These are phyloP conservation scores for Komagataella ulmi DNA, from an alignment of 805 yeast species.

Conservation along the genomic window DNA sequence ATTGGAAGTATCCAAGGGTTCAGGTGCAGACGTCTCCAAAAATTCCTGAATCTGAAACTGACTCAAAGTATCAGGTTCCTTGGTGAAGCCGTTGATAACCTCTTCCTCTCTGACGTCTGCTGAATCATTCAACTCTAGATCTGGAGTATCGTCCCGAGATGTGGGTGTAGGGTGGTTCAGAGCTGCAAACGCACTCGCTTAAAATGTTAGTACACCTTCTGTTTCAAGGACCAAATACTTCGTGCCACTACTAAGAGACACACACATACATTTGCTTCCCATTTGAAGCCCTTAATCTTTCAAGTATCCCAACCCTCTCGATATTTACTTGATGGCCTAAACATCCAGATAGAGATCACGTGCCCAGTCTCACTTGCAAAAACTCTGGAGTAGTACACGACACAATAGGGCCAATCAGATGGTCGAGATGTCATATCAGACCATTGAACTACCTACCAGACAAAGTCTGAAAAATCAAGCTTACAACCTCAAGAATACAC, in stretches of 20 bases:
- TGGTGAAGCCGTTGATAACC: not conserved
- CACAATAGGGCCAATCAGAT: not conserved
- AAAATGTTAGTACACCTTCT: not conserved
- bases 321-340: too few species aligned
- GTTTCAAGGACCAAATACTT: not conserved
- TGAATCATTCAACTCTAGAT: not conserved
- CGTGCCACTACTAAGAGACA: not conserved
- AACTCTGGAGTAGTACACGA: not conserved
- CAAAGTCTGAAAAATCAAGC: not conserved
- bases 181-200: conserved; percentile 19
- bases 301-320: not conserved
- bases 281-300: not conserved
- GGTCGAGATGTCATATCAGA: not conserved
- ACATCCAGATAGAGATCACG: not conserved
- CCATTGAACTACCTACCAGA: not conserved
- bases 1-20: conserved; percentile 14
- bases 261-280: not conserved
- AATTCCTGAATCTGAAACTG: not conserved
- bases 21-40: not conserved
- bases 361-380: not conserved
- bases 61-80: not conserved
- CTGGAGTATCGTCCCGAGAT: conserved; percentile 5
- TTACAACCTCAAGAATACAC: not conserved
- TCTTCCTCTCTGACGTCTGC: not conserved
- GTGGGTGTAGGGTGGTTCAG: conserved; percentile 8